Evolutionary conservation across 164 flowering plant genomes (phyloP).

Genomic region (Tetracentron sinense): DNA sequence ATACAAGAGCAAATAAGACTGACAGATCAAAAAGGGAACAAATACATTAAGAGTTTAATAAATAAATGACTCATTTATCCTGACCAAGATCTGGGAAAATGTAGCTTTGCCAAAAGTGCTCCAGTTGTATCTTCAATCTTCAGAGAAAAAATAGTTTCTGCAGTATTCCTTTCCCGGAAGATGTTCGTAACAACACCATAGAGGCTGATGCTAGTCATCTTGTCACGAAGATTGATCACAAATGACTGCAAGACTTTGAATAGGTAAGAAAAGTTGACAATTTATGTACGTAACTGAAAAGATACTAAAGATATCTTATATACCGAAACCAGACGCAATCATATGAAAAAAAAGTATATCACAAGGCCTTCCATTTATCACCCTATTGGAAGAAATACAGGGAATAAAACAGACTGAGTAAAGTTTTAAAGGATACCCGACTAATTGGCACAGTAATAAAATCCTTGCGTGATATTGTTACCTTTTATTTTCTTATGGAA

Average conservation of each 20-base stretch:
- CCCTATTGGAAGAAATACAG: too few species aligned
- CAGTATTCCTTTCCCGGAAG: slow-evolving; percentile 30
- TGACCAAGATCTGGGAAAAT: slow-evolving; percentile 68
- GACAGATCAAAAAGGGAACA: background rate
- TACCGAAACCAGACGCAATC: too few species aligned
- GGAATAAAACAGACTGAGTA: too few species aligned
- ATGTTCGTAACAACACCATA: slow-evolving; percentile 72
- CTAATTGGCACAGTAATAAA: too few species aligned
- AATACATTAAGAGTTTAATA: background rate
- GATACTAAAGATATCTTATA: too few species aligned
- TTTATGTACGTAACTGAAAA: background rate
- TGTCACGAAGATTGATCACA: slow-evolving; percentile 74
- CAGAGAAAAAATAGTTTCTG: slow-evolving; percentile 42
- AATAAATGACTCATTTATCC: background rate
- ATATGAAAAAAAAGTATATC: too few species aligned
- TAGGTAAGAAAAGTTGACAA: slow-evolving; percentile 14
- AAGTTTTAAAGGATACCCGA: too few species aligned
- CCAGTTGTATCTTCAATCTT: slow-evolving; percentile 72
- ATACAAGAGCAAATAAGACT: background rate
- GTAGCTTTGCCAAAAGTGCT: slow-evolving; percentile 60
- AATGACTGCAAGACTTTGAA: slow-evolving; percentile 63
- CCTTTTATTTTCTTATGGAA: too few species aligned
- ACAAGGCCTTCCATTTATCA: too few species aligned
- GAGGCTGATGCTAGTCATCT: slow-evolving; percentile 84
- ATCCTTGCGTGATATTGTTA: too few species aligned